phyloP scores from a whole-genome alignment of 1,284 basidiomycete species.

The Tylopilus orsonianus region DNA sequence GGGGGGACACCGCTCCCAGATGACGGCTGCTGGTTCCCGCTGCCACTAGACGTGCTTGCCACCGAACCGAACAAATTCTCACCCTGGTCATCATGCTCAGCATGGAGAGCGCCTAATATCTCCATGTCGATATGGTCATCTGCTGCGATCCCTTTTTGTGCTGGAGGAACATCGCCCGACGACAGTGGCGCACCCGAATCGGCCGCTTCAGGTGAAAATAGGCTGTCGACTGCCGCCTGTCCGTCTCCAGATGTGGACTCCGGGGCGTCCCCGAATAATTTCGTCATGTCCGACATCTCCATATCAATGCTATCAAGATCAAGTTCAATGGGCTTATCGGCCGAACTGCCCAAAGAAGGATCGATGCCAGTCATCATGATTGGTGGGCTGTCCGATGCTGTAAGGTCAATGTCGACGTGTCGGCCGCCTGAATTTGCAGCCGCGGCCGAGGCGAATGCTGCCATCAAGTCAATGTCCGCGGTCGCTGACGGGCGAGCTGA shows the following conservation, averaged over 20 bases:
- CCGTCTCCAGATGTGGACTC: conserved; percentile 36
- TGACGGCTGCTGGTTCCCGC: conserved; percentile 19
- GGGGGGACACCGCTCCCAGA: conserved; percentile 30
- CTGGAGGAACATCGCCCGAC: conserved; percentile 15
- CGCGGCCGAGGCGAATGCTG: conserved; percentile 49
- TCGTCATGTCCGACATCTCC: conserved; percentile 52
- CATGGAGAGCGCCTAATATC: conserved; percentile 29
- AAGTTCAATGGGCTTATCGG: conserved; percentile 77
- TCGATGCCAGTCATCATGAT: conserved; percentile 37
- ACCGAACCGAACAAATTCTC: conserved; percentile 27
- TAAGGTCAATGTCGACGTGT: conserved; percentile 46
- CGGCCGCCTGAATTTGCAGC: conserved; percentile 28
- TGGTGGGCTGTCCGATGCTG: conserved; percentile 27
- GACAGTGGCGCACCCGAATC: conserved; percentile 18
- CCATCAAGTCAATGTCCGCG: conserved; percentile 63
- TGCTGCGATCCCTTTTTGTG: conserved; percentile 11
- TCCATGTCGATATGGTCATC: conserved; percentile 30
- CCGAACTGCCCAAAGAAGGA: conserved; percentile 53
- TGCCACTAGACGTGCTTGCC: conserved; percentile 8
- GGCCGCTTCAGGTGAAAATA: conserved; percentile 45
- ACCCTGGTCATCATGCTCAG: conserved; percentile 17
- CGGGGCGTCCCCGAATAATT: conserved; percentile 50
- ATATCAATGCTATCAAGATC: conserved; percentile 70
- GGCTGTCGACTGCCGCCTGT: conserved; percentile 36
- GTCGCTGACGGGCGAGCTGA: conserved; percentile 59